Conservation (phyloP, 1,139 yeast species). For the Yamadazyma siamensis region DNA sequence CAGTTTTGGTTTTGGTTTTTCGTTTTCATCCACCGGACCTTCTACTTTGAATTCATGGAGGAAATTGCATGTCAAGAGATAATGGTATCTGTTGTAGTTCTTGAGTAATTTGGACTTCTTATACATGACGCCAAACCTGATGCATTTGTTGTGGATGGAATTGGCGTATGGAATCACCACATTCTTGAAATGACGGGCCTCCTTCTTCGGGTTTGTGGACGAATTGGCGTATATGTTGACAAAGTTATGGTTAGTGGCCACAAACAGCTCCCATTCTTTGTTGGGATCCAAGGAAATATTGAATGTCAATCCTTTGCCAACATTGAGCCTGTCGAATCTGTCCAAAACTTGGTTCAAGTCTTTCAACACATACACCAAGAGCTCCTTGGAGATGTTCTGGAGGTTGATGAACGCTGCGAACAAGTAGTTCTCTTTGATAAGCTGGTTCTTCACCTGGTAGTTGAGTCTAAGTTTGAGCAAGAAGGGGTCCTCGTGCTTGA, state of each 20-base stretch:
- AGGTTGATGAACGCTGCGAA: conserved; percentile 44
- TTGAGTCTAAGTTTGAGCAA: conserved; percentile 39
- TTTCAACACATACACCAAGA: conserved; percentile 36
- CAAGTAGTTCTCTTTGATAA: conserved; percentile 42
- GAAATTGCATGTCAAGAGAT: conserved; percentile 43
- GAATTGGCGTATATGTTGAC: conserved; percentile 30
- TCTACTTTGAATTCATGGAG: conserved; percentile 44
- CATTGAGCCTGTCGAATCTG: conserved; percentile 27
- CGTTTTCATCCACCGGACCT: neutral
- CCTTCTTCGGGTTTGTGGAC: conserved; percentile 25
- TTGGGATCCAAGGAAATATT: conserved; percentile 18
- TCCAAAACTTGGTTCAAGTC: conserved; percentile 35
- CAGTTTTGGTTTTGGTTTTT: conserved; percentile 28
- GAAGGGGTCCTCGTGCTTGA: conserved; percentile 40
- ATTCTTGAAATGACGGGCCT: conserved; percentile 27
- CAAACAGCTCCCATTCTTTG: conserved; percentile 40
- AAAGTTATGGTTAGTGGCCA: conserved; percentile 34
- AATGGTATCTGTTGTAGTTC: conserved; percentile 37
- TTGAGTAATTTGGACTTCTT: conserved; percentile 43
- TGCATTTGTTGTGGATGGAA: conserved; percentile 44
- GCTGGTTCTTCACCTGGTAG: conserved; percentile 40
- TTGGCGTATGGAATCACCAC: conserved; percentile 32
- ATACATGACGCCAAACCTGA: conserved; percentile 41
- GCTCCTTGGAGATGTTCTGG: conserved; percentile 43
- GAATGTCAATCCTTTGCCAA: conserved; percentile 12